These are phyloP conservation scores for Candida tunisiensis DNA, from an alignment of 1,139 yeast genomes.

Conservation along the genomic window DNA sequence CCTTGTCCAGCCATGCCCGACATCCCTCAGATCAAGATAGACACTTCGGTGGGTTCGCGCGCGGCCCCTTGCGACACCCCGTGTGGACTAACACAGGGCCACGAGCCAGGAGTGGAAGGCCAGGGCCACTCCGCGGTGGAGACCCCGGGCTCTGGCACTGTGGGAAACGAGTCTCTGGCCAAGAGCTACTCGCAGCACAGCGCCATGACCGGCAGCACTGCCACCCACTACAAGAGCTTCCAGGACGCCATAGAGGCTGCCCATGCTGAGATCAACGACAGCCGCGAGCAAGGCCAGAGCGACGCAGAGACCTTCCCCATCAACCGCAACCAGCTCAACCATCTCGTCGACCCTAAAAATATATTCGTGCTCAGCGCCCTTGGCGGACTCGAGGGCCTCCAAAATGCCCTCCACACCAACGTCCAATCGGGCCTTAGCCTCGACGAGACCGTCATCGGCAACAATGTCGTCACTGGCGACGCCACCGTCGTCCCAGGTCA, in stretches of 20 bases:
- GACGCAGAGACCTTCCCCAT: conserved; percentile 5
- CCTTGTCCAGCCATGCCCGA: conserved; percentile 2
- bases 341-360: conserved; percentile 24
- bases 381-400: conserved; percentile 17
- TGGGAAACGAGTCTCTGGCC: too few species aligned
- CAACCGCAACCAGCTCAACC: conserved; percentile 17
- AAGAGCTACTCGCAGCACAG: too few species aligned
- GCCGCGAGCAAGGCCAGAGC: too few species aligned
- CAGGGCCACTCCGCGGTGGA: too few species aligned
- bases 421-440: conserved; percentile 14
- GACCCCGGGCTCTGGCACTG: too few species aligned
- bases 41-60: conserved; percentile 5
- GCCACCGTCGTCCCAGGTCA: conserved; percentile 6
- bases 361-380: conserved; percentile 17
- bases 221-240: too few species aligned
- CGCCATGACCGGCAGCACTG: too few species aligned
- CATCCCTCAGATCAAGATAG: conserved; percentile 10
- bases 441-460: conserved; percentile 8
- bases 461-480: too few species aligned
- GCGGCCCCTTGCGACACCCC: neutral
- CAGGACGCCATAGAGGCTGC: too few species aligned
- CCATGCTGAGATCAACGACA: too few species aligned
- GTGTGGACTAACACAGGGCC: neutral
- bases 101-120: too few species aligned
- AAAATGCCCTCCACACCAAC: conserved; percentile 15